Evolutionary conservation across 108 stramenopile species (phyloP).

Genomic region (Pseudonitzschia multiseries): DNA sequence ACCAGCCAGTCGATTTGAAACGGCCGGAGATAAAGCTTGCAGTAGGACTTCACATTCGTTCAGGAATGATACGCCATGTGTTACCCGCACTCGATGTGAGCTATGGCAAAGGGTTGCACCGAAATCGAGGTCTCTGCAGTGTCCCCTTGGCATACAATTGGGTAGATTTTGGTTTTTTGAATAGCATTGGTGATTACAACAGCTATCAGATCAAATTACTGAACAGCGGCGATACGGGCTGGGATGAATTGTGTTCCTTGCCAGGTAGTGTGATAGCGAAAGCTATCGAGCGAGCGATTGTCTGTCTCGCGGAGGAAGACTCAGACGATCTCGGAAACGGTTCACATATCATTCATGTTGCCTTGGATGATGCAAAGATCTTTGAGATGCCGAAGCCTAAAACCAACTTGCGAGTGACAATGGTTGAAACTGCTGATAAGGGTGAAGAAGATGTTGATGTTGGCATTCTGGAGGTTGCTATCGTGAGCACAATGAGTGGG

Average conservation of each 20-base stretch:
- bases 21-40: conserved; percentile 28
- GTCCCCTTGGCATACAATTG: conserved; percentile 37
- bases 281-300: conserved; percentile 19
- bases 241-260: background rate
- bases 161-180: conserved; percentile 22
- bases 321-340: conserved; percentile 18
- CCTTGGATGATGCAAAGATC: background rate
- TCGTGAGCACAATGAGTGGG: conserved; percentile 33
- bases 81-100: conserved; percentile 40
- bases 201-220: conserved; percentile 4
- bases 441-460: background rate
- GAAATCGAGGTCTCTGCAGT: conserved; percentile 42
- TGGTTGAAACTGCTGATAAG: conserved; percentile 11
- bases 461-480: conserved; percentile 30
- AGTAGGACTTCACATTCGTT: conserved; percentile 36
- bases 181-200: conserved; percentile 14
- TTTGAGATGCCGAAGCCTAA: conserved; percentile 9
- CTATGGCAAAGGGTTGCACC: conserved; percentile 18
- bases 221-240: background rate
- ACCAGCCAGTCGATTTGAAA: conserved; percentile 37
- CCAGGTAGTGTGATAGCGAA: background rate
- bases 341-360: conserved; percentile 37
- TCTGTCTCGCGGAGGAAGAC: conserved; percentile 18
- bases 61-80: conserved; percentile 35
- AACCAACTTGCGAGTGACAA: background rate